These are phyloP conservation scores for Aspergillus hiratsukae DNA, from an alignment of 2,329 filamentous ascomycete genomes.

Conservation along the genomic window DNA sequence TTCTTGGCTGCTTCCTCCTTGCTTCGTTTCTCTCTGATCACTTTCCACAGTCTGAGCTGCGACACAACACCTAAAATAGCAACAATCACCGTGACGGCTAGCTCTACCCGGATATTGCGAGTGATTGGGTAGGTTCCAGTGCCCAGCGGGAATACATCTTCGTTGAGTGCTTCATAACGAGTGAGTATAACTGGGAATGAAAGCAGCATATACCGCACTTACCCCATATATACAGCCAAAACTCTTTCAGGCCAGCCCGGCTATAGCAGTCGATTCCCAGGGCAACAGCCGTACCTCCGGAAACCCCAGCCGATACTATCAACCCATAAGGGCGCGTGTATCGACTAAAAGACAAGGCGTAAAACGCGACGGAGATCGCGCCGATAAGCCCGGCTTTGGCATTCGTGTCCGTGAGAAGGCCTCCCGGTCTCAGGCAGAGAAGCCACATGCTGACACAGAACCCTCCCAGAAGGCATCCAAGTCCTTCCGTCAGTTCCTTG, in stretches of 20 bases:
- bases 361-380: constrained; percentile 63
- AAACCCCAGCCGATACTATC: constrained; percentile 72
- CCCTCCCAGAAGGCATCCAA: constrained; percentile 83
- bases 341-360: constrained; percentile 71
- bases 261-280: constrained; percentile 90
- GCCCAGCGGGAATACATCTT: constrained; percentile 70
- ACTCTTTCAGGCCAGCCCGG: constrained; percentile 86
- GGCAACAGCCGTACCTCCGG: constrained; percentile 72
- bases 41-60: constrained; percentile 79
- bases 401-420: constrained; percentile 60
- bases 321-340: constrained; percentile 74
- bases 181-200: not conserved
- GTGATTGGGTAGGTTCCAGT: constrained; percentile 80
- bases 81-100: constrained; percentile 71
- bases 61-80: constrained; percentile 72
- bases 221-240: constrained; percentile 91
- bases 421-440: constrained; percentile 69
- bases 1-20: constrained; percentile 44
- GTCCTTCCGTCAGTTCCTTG: constrained; percentile 73
- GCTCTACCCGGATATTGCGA: constrained; percentile 78
- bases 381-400: constrained; percentile 72
- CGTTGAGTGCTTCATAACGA: constrained; percentile 54
- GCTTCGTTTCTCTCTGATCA: constrained; percentile 57
- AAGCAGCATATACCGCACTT: constrained; percentile 19
- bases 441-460: constrained; percentile 91